Base-by-base conservation (phyloP, 2,329 filamentous ascomycete genomes). In the Nigrospora sphaerica region DNA sequence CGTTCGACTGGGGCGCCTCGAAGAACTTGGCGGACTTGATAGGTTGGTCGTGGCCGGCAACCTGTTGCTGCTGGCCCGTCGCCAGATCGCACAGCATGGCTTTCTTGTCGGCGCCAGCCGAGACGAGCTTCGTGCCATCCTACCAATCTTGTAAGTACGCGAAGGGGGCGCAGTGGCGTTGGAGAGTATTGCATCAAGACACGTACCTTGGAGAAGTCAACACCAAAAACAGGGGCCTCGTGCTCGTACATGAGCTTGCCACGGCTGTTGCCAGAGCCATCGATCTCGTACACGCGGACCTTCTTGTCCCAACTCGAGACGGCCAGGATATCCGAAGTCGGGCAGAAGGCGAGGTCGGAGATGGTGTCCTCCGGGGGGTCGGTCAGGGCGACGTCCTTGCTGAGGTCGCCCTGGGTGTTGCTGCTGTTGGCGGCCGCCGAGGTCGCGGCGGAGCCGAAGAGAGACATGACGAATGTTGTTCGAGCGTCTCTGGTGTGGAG, bases 231-330 rank as follows among this genome's bases (percentile, higher is more conserved):
- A 3, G 91, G 89, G 39, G 78, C 88, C 54, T 89, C 85, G 68
- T 95, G 88, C 56, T 95, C 86, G 62, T 93, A 95, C 49, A 85
- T 73, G 52, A 89, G 89, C 61, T 91, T 92, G 42, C 89, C 90
- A 63, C 89, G 81, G 60, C 86, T 92, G 62, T 86, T 80, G 38
- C 90, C 89, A 54, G 81, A 81, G 47, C 69, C 70, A 54, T 85
- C 81, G 62, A 97, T 89, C 67, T 97, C 89, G 71, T 97, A 98
- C 63, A 98, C 92, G 61, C 91, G 86, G 52, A 97, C 89, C 66
- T 95, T 95, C 73, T 95, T 95, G 70, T 98, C 93, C 93, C 93
- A 98, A 58, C 89, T 95, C 41, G 89, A 75, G 33, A 96, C 88
- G 19, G 92, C 90, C 16, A 98, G 76, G 63, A 95, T 86, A 58